Evolutionary conservation across 768 basidiomycete genomes (phyloP).

Genomic region (Leccinum pellstonianum): DNA sequence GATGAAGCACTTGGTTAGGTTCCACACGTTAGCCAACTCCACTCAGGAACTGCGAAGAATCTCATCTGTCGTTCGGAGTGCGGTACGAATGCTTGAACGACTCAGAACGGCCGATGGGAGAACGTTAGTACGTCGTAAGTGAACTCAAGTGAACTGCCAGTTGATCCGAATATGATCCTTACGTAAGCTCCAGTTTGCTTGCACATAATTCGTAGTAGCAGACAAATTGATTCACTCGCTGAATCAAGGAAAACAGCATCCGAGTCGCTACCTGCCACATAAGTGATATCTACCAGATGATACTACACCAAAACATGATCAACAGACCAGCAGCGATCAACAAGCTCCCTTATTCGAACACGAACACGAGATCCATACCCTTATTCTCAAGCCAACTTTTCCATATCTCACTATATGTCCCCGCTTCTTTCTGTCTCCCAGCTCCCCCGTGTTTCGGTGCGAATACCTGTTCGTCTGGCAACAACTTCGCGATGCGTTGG

Average conservation of each 20-base stretch:
- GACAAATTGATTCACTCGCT: too few relatives aligned
- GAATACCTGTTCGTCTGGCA: slow-evolving; percentile 40
- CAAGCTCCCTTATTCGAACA: slow-evolving; percentile 28
- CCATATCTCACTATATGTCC: slow-evolving; percentile 40
- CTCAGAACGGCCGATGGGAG: too few relatives aligned
- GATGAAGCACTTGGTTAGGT: neutral
- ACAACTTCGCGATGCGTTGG: slow-evolving; percentile 39
- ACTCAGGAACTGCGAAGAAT: neutral
- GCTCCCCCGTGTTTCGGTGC: neutral
- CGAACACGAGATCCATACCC: slow-evolving; percentile 34
- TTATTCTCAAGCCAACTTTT: slow-evolving; percentile 37
- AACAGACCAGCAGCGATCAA: neutral
- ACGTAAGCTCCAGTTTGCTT: too few relatives aligned
- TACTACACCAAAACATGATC: neutral
- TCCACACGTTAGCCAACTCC: neutral
- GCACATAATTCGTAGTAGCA: too few relatives aligned
- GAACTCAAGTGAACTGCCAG: too few relatives aligned
- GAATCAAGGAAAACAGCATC: neutral
- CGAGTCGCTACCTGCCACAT: neutral
- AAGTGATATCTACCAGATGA: neutral
- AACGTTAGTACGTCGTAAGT: too few relatives aligned
- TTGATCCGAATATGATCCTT: too few relatives aligned
- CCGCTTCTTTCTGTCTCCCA: slow-evolving; percentile 16
- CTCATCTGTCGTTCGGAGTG: too few relatives aligned
- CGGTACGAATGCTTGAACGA: neutral